Conservation (phyloP, 208 protist genomes). For the Novymonas esmeraldas region DNA sequence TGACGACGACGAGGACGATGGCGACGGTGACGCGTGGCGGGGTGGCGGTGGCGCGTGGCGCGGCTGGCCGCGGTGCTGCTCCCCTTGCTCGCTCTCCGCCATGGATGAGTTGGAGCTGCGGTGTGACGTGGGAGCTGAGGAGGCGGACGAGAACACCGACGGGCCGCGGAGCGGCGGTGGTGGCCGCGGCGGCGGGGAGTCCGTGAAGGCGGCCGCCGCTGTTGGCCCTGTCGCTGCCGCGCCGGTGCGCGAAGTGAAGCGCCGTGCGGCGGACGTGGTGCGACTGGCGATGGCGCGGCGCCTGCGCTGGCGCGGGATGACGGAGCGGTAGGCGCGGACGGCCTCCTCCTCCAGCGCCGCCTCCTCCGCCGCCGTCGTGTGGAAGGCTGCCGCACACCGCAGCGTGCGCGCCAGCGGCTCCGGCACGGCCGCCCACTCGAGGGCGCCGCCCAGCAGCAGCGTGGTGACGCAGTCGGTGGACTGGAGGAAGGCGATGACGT, state of each 20-base stretch:
- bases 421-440: slow-evolving; percentile 54
- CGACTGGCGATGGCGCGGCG: not conserved
- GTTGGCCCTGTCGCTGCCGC: not conserved
- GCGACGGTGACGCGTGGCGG: no score
- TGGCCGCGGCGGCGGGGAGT: not conserved
- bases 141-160: not conserved
- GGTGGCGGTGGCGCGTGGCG: no score
- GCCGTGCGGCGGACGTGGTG: not conserved
- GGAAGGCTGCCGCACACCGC: slow-evolving; percentile 30
- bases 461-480: slow-evolving; percentile 77
- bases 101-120: no score
- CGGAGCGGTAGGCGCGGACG: slow-evolving; percentile 21
- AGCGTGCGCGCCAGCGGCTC: slow-evolving; percentile 44
- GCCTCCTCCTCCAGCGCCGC: slow-evolving; percentile 31
- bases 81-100: no score
- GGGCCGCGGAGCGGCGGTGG: not conserved
- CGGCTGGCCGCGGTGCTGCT: no score
- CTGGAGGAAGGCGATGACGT: slow-evolving; percentile 64
- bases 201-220: not conserved
- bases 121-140: no score
- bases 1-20: no score
- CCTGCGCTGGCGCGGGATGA: slow-evolving; percentile 3
- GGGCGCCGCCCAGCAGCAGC: slow-evolving; percentile 61
- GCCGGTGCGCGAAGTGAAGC: not conserved
- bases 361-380: slow-evolving; percentile 16